phyloP scores from a whole-genome alignment of 768 basidiomycete species.

The Kwoniella heveanensis region DNA sequence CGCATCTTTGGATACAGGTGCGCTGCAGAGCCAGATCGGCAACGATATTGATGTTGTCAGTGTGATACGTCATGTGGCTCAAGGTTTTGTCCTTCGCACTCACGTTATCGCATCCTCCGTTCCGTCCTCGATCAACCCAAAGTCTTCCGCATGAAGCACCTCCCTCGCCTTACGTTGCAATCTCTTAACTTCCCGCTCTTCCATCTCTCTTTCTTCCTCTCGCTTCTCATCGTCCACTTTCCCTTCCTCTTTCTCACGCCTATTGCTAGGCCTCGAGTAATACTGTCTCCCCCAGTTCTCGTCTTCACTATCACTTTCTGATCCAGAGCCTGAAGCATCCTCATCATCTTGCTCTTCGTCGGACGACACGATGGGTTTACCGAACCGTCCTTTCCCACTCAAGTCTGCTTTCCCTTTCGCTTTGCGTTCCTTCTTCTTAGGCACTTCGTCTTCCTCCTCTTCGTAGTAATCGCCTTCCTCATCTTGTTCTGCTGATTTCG shows the following conservation, averaged over 20 bases:
- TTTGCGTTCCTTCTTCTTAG: conserved; percentile 37
- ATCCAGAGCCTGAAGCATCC: conserved; percentile 13
- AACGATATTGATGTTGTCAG: neutral
- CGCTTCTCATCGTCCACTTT: conserved; percentile 77
- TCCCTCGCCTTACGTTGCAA: conserved; percentile 76
- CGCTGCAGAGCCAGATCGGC: neutral
- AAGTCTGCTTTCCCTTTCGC: conserved; percentile 34
- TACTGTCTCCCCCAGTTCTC: conserved; percentile 86
- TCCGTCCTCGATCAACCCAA: conserved; percentile 72
- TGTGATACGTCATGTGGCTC: no score
- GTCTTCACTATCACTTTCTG: conserved; percentile 53
- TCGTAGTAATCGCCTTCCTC: conserved; percentile 60
- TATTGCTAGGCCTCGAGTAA: conserved; percentile 63
- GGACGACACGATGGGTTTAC: conserved; percentile 44
- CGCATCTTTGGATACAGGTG: neutral
- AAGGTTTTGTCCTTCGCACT: no score
- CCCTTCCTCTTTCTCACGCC: conserved; percentile 50
- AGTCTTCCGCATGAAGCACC: conserved; percentile 69
- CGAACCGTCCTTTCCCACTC: conserved; percentile 53
- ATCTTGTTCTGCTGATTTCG: conserved; percentile 35
- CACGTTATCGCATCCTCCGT: conserved; percentile 24
- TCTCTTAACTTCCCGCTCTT: conserved; percentile 81
- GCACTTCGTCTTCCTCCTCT: conserved; percentile 58
- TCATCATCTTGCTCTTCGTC: conserved; percentile 34
- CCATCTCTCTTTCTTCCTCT: conserved; percentile 83